Evolutionary conservation across 1,284 basidiomycete genomes (phyloP).

Genomic region (Leccinum pachyderme): DNA sequence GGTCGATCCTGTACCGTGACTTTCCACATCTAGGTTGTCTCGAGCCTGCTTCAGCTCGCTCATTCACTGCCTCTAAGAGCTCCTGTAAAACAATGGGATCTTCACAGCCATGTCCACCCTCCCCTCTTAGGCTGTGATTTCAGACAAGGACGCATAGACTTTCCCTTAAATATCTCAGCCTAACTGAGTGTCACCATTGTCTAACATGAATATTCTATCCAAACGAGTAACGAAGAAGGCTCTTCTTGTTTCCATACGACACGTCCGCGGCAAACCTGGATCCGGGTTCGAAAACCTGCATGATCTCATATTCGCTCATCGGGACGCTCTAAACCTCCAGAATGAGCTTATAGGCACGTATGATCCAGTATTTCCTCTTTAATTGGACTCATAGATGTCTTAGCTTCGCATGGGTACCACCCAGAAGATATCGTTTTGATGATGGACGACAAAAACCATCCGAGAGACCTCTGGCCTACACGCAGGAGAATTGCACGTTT

Average conservation of each 20-base stretch:
- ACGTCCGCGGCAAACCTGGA: constrained; percentile 8
- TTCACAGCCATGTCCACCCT: neutral
- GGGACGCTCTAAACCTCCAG: constrained; percentile 18
- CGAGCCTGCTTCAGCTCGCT: neutral
- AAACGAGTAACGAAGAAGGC: constrained; percentile 16
- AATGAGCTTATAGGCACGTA: constrained; percentile 17
- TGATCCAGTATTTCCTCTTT: neutral
- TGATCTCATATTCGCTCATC: constrained; percentile 24
- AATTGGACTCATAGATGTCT: constrained; percentile 3
- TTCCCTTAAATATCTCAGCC: neutral
- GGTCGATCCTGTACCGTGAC: neutral
- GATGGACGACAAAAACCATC: constrained; percentile 24
- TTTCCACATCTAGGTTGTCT: neutral
- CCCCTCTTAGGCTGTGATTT: neutral
- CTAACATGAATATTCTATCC: neutral
- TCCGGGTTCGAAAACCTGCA: neutral
- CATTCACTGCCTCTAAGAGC: neutral
- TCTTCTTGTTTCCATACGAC: constrained; percentile 22
- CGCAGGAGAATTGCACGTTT: constrained; percentile 30
- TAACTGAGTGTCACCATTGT: neutral
- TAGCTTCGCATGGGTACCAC: constrained; percentile 26
- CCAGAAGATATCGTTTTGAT: constrained; percentile 31
- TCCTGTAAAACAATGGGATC: neutral
- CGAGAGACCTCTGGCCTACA: constrained; percentile 26
- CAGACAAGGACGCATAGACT: neutral